A percentile compares a stretch with the other conserved stretches of the same genome.
Conservation (phyloP, 345 rosid species). For the thale cress (Arabidopsis thaliana) region DNA sequence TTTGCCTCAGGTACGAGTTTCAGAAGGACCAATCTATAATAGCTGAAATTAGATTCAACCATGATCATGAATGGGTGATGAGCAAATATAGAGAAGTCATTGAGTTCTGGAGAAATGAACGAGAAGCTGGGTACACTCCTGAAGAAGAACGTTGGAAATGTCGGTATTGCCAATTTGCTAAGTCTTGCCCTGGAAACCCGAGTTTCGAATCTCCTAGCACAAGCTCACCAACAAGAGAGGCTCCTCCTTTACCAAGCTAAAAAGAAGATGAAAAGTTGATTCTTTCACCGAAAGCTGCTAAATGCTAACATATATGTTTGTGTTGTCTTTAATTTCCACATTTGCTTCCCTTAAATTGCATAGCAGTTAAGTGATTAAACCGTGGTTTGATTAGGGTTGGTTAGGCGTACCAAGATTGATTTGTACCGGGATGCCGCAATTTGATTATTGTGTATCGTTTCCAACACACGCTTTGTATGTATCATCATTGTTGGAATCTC, state of each 20-base stretch:
- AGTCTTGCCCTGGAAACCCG: constrained; percentile 51
- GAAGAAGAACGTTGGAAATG: constrained; percentile 93
- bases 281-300: constrained; percentile 13
- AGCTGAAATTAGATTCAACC: constrained; percentile 64
- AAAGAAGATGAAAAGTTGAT: constrained; percentile 5
- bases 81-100: constrained; percentile 51
- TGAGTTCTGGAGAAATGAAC: constrained; percentile 66
- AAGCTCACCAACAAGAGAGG: constrained; percentile 39
- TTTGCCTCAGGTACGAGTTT: constrained; percentile 66
- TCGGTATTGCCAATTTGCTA: constrained; percentile 59
- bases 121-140: constrained; percentile 65
- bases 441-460: neutral
- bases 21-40: constrained; percentile 72
- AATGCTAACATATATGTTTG: constrained; percentile 10
- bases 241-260: constrained; percentile 35
- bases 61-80: constrained; percentile 62
- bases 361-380: neutral
- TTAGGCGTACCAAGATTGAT: constrained; percentile 1
- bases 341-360: constrained; percentile 5
- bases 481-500: constrained; percentile 4
- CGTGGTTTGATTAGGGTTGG: constrained; percentile 5
- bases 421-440: neutral
- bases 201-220: neutral
- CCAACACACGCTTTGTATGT: constrained; percentile 15
- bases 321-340: neutral